Evolutionary conservation across 108 stramenopile species (phyloP).

Genomic region (Cylindrotheca closterium): DNA sequence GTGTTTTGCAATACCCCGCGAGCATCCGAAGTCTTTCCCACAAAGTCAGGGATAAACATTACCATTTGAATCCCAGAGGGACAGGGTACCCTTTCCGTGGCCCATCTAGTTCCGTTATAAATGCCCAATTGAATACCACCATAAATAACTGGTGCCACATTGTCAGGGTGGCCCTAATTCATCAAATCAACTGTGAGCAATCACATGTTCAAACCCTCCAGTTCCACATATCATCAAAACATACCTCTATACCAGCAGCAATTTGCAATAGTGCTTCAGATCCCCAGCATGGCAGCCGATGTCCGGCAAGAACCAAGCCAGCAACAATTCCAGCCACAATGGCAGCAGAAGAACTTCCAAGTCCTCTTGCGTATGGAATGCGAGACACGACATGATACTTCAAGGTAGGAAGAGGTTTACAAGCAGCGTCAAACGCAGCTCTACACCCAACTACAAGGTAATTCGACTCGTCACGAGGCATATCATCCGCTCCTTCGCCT

Average conservation of each 20-base stretch:
- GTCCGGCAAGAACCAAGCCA: conserved; percentile 95
- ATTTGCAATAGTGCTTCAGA: conserved; percentile 95
- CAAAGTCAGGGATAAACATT: conserved; percentile 95
- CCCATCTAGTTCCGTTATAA: conserved; percentile 94
- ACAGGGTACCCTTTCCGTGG: conserved; percentile 90
- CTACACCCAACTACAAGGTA: conserved; percentile 89
- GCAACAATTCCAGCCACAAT: conserved; percentile 98
- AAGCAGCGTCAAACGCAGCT: conserved; percentile 93
- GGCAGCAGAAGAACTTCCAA: conserved; percentile 95
- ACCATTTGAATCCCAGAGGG: conserved; percentile 92
- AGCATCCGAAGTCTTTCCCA: conserved; percentile 95
- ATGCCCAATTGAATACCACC: conserved; percentile 99
- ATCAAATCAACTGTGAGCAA: background rate
- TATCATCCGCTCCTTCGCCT: conserved; percentile 85
- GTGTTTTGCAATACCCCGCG: conserved; percentile 73
- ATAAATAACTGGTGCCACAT: conserved; percentile 98
- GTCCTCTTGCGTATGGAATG: conserved; percentile 94
- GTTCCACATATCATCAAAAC: background rate
- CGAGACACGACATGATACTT: conserved; percentile 90
- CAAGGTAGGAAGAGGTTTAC: conserved; percentile 89
- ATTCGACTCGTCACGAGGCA: conserved; percentile 90
- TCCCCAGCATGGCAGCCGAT: conserved; percentile 94
- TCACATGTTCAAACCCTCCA: background rate
- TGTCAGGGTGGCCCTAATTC: conserved; percentile 94
- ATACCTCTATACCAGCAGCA: conserved; percentile 93